A percentile compares a stretch with the other conserved stretches of the same genome.
These are phyloP conservation scores for Nigrospora oryzae DNA, from an alignment of 2,329 filamentous ascomycete species.

Conservation along the genomic window DNA sequence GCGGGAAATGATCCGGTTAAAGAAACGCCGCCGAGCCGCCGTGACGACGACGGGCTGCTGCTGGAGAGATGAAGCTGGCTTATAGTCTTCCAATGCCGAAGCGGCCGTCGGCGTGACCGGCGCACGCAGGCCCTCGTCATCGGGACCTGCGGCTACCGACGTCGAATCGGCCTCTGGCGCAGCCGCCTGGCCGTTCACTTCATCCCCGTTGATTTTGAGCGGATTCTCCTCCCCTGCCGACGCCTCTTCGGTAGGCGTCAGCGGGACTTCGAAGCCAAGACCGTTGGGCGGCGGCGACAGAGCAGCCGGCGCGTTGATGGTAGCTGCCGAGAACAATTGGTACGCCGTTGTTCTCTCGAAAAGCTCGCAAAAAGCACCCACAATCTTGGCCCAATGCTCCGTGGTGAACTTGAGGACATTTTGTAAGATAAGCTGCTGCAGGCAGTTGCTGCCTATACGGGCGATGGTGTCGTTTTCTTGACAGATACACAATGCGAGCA, in stretches of 20 bases:
- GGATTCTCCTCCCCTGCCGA: constrained; percentile 45
- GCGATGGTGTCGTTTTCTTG: constrained; percentile 99
- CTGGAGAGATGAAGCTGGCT: constrained; percentile 65
- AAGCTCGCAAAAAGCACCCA: constrained; percentile 89
- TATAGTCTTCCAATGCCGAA: constrained; percentile 74
- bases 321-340: constrained; percentile 83
- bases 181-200: constrained; percentile 28
- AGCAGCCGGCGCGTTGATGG: constrained; percentile 43
- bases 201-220: constrained; percentile 50
- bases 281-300: constrained; percentile 45
- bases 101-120: constrained; percentile 22
- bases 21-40: constrained; percentile 85
- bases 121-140: constrained; percentile 10
- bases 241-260: constrained; percentile 30
- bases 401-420: constrained; percentile 88
- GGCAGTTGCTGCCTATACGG: constrained; percentile 93
- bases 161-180: constrained; percentile 20
- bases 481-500: constrained; percentile 92
- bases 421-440: constrained; percentile 92
- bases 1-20: constrained; percentile 98
- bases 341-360: constrained; percentile 93
- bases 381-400: constrained; percentile 89
- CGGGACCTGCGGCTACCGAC: constrained; percentile 10
- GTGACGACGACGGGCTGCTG: constrained; percentile 90
- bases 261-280: constrained; percentile 36